Base-by-base conservation (phyloP, 1,284 basidiomycete species). In the Puccinia horiana region DNA sequence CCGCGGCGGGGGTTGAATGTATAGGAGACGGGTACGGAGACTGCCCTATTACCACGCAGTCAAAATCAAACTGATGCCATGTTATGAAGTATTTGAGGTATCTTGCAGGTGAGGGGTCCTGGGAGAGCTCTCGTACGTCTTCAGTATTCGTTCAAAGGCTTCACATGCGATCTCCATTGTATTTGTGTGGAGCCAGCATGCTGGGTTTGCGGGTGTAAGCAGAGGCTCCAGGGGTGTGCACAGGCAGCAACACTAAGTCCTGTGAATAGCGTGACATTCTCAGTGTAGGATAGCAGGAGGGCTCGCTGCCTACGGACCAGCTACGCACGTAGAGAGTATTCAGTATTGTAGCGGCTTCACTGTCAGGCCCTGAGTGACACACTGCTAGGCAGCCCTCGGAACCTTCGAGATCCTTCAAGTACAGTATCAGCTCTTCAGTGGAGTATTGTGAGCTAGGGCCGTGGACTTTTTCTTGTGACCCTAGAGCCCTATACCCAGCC, bases 31-130 rank as follows among this genome's bases (percentile, higher is more conserved):
- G 61, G 35, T 63, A 37, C 12, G 61, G 61, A 29, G 61, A 63
- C 61, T 63, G 61, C 2, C 61, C 61, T 8, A 63, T 11, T n/a
- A 63, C 61, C 20, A 63, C 61, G 26, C 61, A 63, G 20, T 63
- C 61, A 63, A 63, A 63, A 14, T 26, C 61, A 63, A 63, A 63
- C 61, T 63, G 61, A 32, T 63, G 61, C 61, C 61, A 63, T 3
- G 35, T 63, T 3, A 63, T 3, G 29, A 63, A 32, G 26, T 63
- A 63, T n/a, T 63, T n/a, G 11, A 63, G 61, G 35, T 63, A 63
- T 23, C 61, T 63, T 8, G 61, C 61, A 6, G 29, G 61, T 32
- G 20, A 11, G 61, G 61, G 26, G 61, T 20, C 29, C 61, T 29
- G 8, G 61, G 61, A n/a, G 11, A 29, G 29, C 29, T 23, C 56